Percentiles rank a stretch among this genome's conserved stretches.
Evolutionary conservation across 2,329 filamentous ascomycete genomes (phyloP).

Genomic region (Sporothrix euskadiensis): DNA sequence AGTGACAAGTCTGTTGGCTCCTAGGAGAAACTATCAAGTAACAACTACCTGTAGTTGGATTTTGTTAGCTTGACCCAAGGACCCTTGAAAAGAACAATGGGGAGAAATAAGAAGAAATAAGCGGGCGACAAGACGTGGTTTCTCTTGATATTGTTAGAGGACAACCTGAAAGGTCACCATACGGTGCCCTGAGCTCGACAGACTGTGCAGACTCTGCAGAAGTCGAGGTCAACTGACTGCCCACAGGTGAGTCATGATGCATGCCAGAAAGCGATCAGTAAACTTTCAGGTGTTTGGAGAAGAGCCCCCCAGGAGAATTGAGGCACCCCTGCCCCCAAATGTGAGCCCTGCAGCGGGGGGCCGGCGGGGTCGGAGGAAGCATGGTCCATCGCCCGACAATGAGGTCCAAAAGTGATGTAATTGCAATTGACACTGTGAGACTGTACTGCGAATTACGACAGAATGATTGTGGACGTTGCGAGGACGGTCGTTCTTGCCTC

Average conservation of each 20-base stretch:
- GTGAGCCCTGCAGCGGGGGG: conserved; percentile 8
- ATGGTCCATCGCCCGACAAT: background rate
- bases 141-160: background rate
- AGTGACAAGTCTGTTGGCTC: background rate
- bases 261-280: background rate
- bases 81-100: background rate
- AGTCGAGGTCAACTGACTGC: conserved; percentile 13
- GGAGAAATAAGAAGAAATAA: background rate
- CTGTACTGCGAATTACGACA: background rate
- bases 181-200: background rate
- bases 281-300: background rate
- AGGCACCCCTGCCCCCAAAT: background rate
- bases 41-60: background rate
- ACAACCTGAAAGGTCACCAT: background rate
- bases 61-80: background rate
- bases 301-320: background rate
- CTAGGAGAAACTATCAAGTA: background rate
- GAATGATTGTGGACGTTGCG: background rate
- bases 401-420: conserved; percentile 13
- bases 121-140: background rate
- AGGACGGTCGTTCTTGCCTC: background rate
- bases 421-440: conserved; percentile 4
- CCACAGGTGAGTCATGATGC: conserved; percentile 21
- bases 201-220: background rate
- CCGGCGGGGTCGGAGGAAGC: conserved; percentile 21